Percentiles rank a stretch among this genome's conserved stretches.
Conservation (phyloP, 805 yeast genomes). For the Candida quercuum region DNA sequence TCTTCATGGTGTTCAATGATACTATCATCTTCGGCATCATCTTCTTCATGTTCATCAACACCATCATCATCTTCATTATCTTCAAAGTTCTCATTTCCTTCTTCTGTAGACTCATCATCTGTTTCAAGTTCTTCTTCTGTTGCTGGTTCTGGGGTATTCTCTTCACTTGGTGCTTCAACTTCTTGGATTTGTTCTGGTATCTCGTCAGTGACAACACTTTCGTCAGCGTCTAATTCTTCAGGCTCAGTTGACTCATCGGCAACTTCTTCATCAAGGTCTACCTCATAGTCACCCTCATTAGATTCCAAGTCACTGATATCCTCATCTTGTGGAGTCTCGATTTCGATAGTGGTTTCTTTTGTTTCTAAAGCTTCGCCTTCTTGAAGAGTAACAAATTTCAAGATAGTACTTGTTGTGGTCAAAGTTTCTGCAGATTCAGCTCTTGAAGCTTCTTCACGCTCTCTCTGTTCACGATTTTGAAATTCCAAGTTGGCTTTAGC, state of each 20-base stretch:
- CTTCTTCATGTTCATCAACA: constrained; percentile 4
- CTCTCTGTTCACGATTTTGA: constrained; percentile 46
- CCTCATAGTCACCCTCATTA: constrained; percentile 7
- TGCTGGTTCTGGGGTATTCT: too few species aligned
- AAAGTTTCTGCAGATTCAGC: constrained; percentile 12
- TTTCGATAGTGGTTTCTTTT: constrained; percentile 11
- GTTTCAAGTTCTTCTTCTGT: too few species aligned
- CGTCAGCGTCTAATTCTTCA: too few species aligned
- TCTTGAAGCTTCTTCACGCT: constrained; percentile 20
- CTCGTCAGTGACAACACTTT: too few species aligned
- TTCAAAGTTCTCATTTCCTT: not conserved
- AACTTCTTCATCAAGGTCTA: constrained; percentile 2
- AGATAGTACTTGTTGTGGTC: constrained; percentile 13
- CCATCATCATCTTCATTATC: constrained; percentile 1
- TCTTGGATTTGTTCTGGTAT: too few species aligned
- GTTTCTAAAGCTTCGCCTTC: constrained; percentile 12
- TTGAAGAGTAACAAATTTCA: constrained; percentile 10
- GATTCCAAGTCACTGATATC: constrained; percentile 9
- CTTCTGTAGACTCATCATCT: constrained; percentile 3
- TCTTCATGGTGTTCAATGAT: constrained; percentile 5
- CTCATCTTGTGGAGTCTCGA: constrained; percentile 10
- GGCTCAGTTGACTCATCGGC: not conserved
- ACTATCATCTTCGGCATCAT: constrained; percentile 6
- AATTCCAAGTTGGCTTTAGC: constrained; percentile 54
- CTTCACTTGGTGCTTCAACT: too few species aligned